phyloP scores from a whole-genome alignment of 2,329 filamentous ascomycete species.

The Pseudocercospora eumusae region DNA sequence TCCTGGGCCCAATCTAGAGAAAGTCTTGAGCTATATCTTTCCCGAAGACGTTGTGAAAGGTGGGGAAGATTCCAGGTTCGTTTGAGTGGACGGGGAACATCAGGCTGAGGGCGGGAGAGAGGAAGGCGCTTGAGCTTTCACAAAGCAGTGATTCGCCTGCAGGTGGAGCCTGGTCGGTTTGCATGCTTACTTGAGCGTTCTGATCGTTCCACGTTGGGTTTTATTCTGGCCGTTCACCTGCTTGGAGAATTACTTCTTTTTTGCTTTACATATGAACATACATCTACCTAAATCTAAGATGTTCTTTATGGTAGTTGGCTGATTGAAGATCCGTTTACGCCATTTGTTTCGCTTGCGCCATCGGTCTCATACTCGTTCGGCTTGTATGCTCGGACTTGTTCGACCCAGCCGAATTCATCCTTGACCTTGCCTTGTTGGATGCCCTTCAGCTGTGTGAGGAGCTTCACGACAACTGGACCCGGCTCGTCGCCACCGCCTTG shows the following conservation, averaged over 20 bases:
- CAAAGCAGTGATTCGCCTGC: not conserved
- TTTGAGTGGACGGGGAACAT: not conserved
- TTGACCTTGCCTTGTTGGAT: constrained; percentile 80
- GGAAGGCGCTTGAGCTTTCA: not conserved
- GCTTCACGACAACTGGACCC: constrained; percentile 69
- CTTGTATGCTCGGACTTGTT: constrained; percentile 46
- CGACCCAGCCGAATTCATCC: constrained; percentile 75
- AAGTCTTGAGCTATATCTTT: not conserved
- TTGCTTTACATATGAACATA: not conserved
- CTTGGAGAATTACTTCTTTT: not conserved
- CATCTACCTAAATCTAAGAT: not conserved
- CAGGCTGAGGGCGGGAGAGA: not conserved
- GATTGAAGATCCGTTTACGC: constrained; percentile 25
- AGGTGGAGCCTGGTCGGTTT: not conserved
- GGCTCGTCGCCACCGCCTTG: constrained; percentile 64
- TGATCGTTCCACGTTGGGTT: not conserved
- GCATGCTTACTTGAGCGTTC: not conserved
- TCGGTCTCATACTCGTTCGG: constrained; percentile 34
- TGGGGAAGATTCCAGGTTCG: not conserved
- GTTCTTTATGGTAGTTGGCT: constrained; percentile 31
- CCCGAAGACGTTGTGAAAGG: not conserved
- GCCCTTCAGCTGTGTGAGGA: constrained; percentile 75
- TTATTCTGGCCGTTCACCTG: not conserved
- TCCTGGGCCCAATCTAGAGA: not conserved
- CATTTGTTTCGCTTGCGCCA: constrained; percentile 16